phyloP scores from a whole-genome alignment of 805 yeast species.

The Saccharomycopsis sp. region DNA sequence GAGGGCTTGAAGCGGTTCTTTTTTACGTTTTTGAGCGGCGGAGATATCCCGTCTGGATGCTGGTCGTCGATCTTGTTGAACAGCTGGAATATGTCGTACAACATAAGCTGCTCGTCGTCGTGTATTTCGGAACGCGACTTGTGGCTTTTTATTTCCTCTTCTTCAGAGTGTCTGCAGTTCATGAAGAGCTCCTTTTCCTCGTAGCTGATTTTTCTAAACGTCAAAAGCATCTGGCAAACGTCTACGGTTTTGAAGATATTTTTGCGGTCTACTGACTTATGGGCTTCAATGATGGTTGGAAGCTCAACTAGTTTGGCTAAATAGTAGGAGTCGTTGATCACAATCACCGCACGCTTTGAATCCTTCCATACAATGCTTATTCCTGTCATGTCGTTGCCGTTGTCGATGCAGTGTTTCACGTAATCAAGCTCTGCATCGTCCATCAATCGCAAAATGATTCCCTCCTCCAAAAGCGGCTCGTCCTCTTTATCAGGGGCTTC shows the following conservation, averaged over 20 bases:
- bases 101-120: slow-evolving; percentile 21
- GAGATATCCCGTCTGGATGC: slow-evolving; percentile 73
- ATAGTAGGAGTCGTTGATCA: slow-evolving; percentile 31
- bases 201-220: slow-evolving; percentile 46
- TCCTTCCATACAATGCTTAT: slow-evolving; percentile 80
- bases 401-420: slow-evolving; percentile 67
- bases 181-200: slow-evolving; percentile 42
- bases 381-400: slow-evolving; percentile 52
- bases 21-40: slow-evolving; percentile 67
- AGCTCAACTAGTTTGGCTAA: slow-evolving; percentile 75
- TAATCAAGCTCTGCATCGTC: slow-evolving; percentile 51
- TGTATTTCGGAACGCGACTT: slow-evolving; percentile 24
- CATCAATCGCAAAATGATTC: slow-evolving; percentile 69
- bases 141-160: slow-evolving; percentile 33
- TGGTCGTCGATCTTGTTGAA: slow-evolving; percentile 25
- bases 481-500: slow-evolving; percentile 96
- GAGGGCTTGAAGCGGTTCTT: slow-evolving; percentile 67
- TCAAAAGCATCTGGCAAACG: slow-evolving; percentile 76
- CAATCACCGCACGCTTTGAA: slow-evolving; percentile 67
- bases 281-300: slow-evolving; percentile 82
- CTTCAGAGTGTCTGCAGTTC: slow-evolving; percentile 33
- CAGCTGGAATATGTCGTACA: slow-evolving; percentile 1
- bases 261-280: slow-evolving; percentile 83
- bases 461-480: slow-evolving; percentile 88
- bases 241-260: slow-evolving; percentile 84